Base-by-base conservation (phyloP, 306 rosid genomes). In the Cicer arietinum region DNA sequence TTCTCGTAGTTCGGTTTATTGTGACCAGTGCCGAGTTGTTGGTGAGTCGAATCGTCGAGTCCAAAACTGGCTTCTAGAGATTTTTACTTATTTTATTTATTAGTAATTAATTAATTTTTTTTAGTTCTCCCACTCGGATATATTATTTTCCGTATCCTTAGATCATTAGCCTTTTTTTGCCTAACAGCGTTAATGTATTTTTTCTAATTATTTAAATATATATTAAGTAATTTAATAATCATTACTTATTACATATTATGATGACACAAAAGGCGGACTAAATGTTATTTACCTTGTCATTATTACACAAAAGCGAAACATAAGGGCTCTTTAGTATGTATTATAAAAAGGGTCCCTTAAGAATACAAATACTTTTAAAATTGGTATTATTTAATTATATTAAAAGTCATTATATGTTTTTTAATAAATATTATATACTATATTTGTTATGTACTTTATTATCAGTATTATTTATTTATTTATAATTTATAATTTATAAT, bases 11-110 rank as follows among this genome's bases (percentile, higher is more conserved):
- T 87, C 91, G 2, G 81, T 85, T 25, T 92, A 92, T 68, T 94
- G 98, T 67, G 98, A 91, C 40, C 97, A 94, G 85, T 94, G 98
- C 89, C 89, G 98, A 67, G 98, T 94, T 56, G 97, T 94, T 66
- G 98, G 98, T 91, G 91, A 91, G 96, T 90, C 52, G 73, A 84
- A 71, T 73, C 85, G 37, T 75, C 39, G 81, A 82, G 68, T 77
- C 73, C 2, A 20, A 8, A 17, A 20, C 71, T 14, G 8, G 8
- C 6, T 65, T 42, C 51, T 41, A 14, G 3, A 2, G 8, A 30
- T 6, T 4, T 43, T 64, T 41, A n/a, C n/a, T 41, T 14, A 6
- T 16, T 14, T 50, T 41, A 2, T 64, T 17, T 6, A 4, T 39
- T n/a, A 6, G 40, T 1, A 25, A 25, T 62, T 1, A 7, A 16